Conservation (phyloP, 2,329 filamentous ascomycete genomes). For the Aspergillus sojae region DNA sequence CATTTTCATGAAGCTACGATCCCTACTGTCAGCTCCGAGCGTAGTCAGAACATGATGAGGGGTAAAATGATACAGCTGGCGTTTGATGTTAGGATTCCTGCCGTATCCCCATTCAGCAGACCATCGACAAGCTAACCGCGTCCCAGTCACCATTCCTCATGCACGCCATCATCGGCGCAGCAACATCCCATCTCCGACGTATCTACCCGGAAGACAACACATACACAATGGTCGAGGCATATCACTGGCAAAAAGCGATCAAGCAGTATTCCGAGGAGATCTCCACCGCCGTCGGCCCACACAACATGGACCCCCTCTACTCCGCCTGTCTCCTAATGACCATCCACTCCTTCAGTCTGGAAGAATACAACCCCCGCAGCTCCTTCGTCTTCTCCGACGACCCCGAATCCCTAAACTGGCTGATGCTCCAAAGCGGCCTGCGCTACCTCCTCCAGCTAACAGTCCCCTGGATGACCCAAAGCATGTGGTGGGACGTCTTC, state of each 20-base stretch:
- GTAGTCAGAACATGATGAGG: conserved; percentile 22
- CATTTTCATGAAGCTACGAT: conserved; percentile 30
- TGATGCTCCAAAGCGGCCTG: conserved; percentile 38
- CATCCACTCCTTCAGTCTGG: conserved; percentile 36
- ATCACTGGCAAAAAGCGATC: conserved; percentile 44
- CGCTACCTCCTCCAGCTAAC: conserved; percentile 33
- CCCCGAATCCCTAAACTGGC: conserved; percentile 38
- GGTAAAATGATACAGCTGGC: conserved; percentile 32
- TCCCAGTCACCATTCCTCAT: conserved; percentile 39
- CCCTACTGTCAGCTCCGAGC: conserved; percentile 17
- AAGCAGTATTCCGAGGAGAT: conserved; percentile 38
- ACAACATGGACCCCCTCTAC: conserved; percentile 44
- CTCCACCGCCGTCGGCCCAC: conserved; percentile 20
- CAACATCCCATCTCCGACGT: conserved; percentile 35
- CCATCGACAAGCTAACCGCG: neutral
- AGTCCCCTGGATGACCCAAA: conserved; percentile 28
- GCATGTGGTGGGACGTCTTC: conserved; percentile 40
- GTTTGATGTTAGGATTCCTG: conserved; percentile 28
- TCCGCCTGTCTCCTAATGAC: conserved; percentile 42
- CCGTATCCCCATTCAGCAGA: neutral
- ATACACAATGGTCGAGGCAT: conserved; percentile 34
- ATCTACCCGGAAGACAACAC: conserved; percentile 27
- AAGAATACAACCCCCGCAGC: conserved; percentile 32
- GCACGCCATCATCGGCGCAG: conserved; percentile 39
- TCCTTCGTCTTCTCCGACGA: conserved; percentile 41